These are phyloP conservation scores for Alternaria conjuncta DNA, from an alignment of 2,329 filamentous ascomycete species.

Conservation along the genomic window DNA sequence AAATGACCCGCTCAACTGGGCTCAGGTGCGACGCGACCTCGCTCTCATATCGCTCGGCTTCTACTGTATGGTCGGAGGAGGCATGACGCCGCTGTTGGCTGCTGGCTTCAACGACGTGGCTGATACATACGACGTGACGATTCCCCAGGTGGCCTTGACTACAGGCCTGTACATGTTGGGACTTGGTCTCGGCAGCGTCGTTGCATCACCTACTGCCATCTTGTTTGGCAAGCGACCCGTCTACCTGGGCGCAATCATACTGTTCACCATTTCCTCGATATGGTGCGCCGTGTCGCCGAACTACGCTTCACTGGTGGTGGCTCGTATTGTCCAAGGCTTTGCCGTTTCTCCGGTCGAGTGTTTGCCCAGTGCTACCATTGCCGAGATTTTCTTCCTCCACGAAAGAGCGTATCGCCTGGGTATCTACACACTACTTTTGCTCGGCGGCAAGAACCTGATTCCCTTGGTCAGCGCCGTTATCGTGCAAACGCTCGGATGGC, in stretches of 20 bases:
- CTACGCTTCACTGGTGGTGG: conserved; percentile 79
- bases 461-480: conserved; percentile 86
- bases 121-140: conserved; percentile 67
- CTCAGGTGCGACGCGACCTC: conserved; percentile 76
- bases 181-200: conserved; percentile 80
- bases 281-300: conserved; percentile 89
- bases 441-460: conserved; percentile 90
- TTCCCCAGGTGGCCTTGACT: conserved; percentile 79
- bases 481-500: conserved; percentile 79
- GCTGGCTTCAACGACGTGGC: conserved; percentile 88
- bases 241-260: conserved; percentile 76
- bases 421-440: conserved; percentile 86
- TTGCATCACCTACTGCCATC: conserved; percentile 90
- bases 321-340: conserved; percentile 85
- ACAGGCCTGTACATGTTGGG: conserved; percentile 96
- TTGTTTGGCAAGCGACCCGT: conserved; percentile 89
- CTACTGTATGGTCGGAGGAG: conserved; percentile 92
- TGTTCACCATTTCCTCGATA: conserved; percentile 78
- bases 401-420: conserved; percentile 92
- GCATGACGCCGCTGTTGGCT: conserved; percentile 88
- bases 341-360: conserved; percentile 91
- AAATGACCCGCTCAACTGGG: conserved; percentile 95
- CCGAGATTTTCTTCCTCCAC: conserved; percentile 95
- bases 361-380: conserved; percentile 89
- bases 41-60: conserved; percentile 84